phyloP scores from a whole-genome alignment of 768 basidiomycete genomes.

The Tulasnella sp. region DNA sequence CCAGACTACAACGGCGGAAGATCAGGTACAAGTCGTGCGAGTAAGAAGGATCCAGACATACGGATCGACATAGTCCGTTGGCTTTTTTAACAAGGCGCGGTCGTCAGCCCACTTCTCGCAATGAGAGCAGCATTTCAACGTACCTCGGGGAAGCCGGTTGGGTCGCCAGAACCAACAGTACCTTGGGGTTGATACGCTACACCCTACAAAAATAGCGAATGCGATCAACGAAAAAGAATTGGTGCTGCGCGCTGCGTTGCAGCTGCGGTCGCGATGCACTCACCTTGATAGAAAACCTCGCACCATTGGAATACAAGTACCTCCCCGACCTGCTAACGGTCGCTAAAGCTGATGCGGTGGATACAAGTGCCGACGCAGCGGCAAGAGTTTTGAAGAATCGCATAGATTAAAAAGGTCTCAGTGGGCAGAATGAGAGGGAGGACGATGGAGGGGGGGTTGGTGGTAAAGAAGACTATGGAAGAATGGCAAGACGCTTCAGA shows the following conservation, averaged over 20 bases:
- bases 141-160: constrained; percentile 47
- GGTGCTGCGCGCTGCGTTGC: background rate
- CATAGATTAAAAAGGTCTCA: too few relatives aligned
- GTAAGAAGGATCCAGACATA: background rate
- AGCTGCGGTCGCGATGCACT: background rate
- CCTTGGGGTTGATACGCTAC: constrained; percentile 81
- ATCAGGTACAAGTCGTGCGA: background rate
- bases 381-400: constrained; percentile 7
- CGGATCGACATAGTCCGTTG: constrained; percentile 71
- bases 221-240: background rate
- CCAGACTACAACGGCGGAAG: constrained; percentile 29
- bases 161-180: constrained; percentile 23
- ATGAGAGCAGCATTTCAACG: background rate
- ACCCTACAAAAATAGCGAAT: constrained; percentile 30
- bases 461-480: too few relatives aligned
- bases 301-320: constrained; percentile 70
- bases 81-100: constrained; percentile 32
- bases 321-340: constrained; percentile 59
- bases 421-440: too few relatives aligned
- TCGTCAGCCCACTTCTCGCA: constrained; percentile 16
- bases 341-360: constrained; percentile 53
- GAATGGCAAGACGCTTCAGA: too few relatives aligned
- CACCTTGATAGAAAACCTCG: constrained; percentile 77
- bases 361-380: constrained; percentile 32
- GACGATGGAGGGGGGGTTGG: too few relatives aligned